Evolutionary conservation across 371 early-diverging fungal species (phyloP), one percentile per base, ranked within the genome.

Genomic region (Actinomortierella ambigua): DNA sequence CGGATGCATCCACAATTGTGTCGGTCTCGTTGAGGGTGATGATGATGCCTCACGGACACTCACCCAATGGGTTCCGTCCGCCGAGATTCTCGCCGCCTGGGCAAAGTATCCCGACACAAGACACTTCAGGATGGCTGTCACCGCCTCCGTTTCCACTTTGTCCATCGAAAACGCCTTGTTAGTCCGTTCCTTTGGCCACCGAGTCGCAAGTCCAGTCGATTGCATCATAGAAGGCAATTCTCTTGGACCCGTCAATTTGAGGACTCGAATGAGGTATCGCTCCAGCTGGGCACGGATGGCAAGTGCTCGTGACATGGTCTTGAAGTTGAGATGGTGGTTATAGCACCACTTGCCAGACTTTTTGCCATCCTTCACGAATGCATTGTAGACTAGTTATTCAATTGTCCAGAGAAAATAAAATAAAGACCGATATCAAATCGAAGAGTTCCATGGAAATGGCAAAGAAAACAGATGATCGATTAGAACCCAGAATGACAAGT

Each of bases 321-420:
- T 86, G 68, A 88, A 89, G 68, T 92, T 92, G 27, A 93, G 76
- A 57, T 82, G 83, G 50, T 89, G 88, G 42, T 83, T 81, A 28
- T 85, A 82, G 64, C 93, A 93, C 93, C 93, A 95, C 59, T 84
- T 82, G 3, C 86, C 81, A 6, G 88, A 85, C 49, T 80, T 85
- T 46, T 85, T 83, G 1, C 85, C 83, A 14, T 80, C 77, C 9
- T 80, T 79, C 14, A 88, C 63, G 65, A 91, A 95, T 0, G 93
- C 92, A 63, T 84, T 84, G 76, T 88, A 95, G 0, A 92, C 93
- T 87, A 63, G 27, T 6, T 4, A 6, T 34, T 4, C 34, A 34
- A n/a, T n/a, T n/a, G n/a, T n/a, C n/a, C n/a, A n/a, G n/a, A 34
- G 34, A 34, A 34, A 34, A 34, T 6, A 34, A 34, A 34, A 11